phyloP scores from a whole-genome alignment of 306 rosid genomes.

The Vigna unguiculata region DNA sequence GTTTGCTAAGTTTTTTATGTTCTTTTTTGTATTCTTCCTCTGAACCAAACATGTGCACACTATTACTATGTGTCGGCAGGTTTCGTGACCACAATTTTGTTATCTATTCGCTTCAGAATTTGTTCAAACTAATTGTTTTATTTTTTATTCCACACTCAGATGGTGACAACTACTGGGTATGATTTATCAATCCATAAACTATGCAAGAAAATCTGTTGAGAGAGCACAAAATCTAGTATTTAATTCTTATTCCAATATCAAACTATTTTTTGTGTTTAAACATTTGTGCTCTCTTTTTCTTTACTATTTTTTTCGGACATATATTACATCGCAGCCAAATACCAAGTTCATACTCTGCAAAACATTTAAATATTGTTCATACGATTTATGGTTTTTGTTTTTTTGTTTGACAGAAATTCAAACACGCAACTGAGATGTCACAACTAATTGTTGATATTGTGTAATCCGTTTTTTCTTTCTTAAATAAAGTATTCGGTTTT shows the following conservation, averaged over 20 bases:
- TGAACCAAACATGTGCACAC: conserved; percentile 48
- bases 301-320: conserved; percentile 18
- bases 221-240: conserved; percentile 50
- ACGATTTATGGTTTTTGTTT: background rate
- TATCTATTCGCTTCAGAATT: conserved; percentile 29
- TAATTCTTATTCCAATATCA: conserved; percentile 18
- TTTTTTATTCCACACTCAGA: conserved; percentile 20
- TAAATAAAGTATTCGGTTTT: background rate
- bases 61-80: conserved; percentile 48
- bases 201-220: conserved; percentile 40
- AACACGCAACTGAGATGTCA: conserved; percentile 4
- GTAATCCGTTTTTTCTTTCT: background rate
- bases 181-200: conserved; percentile 3
- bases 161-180: conserved; percentile 38
- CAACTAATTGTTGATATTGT: background rate
- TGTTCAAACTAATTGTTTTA: conserved; percentile 35
- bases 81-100: conserved; percentile 26
- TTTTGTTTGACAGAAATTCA: background rate
- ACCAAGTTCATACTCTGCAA: background rate
- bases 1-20: conserved; percentile 6
- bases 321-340: conserved; percentile 4
- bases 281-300: background rate
- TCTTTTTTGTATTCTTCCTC: background rate
- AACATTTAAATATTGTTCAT: background rate
- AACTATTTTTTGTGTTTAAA: background rate